These are phyloP conservation scores for Nectriaceae sp. DNA, from an alignment of 2,329 filamentous ascomycete genomes.

Conservation along the genomic window DNA sequence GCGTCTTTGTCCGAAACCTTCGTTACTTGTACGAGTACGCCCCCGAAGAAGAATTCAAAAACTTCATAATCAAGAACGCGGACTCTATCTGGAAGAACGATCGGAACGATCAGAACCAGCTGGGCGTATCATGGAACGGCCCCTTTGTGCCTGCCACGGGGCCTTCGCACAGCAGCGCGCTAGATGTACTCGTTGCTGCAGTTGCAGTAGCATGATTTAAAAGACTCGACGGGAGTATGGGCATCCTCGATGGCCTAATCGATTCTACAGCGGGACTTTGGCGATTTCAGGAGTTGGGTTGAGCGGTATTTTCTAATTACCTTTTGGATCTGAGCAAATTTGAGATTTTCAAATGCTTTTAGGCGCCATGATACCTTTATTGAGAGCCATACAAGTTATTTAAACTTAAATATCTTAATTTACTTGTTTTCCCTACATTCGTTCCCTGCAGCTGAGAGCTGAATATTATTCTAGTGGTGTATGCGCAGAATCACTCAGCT, in stretches of 20 bases:
- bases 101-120: slow-evolving; percentile 48
- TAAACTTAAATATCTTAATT: too few species aligned
- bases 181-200: slow-evolving; percentile 69
- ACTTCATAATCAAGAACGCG: slow-evolving; percentile 63
- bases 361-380: too few species aligned
- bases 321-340: not conserved
- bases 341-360: too few species aligned
- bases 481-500: too few species aligned
- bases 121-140: slow-evolving; percentile 68
- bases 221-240: slow-evolving; percentile 12
- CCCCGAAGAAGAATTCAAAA: slow-evolving; percentile 49
- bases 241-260: slow-evolving; percentile 9
- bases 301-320: too few species aligned
- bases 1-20: slow-evolving; percentile 68
- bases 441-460: too few species aligned
- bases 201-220: slow-evolving; percentile 41
- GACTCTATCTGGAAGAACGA: slow-evolving; percentile 65
- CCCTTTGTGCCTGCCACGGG: slow-evolving; percentile 55
- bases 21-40: slow-evolving; percentile 55
- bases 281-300: slow-evolving; percentile 22
- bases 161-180: slow-evolving; percentile 63
- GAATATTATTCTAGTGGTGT: too few species aligned
- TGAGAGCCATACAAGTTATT: too few species aligned
- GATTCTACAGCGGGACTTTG: slow-evolving; percentile 6
- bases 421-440: too few species aligned